Base-by-base conservation (phyloP, 1,284 basidiomycete genomes). In the Leccinum laetum region DNA sequence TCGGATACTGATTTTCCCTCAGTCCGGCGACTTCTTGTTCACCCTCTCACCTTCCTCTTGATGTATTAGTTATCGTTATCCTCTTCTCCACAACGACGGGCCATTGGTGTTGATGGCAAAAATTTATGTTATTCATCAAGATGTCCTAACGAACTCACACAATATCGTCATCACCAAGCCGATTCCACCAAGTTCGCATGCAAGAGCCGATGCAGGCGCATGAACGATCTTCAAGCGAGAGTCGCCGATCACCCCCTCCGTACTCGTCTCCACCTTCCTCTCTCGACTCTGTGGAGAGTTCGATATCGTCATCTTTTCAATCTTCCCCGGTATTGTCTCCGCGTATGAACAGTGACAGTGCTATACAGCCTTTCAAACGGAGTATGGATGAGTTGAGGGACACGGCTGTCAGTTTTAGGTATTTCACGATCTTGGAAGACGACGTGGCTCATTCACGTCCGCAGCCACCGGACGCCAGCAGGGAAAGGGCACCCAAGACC, bases 361-460 rank as follows among this genome's bases (percentile, higher is more conserved):
- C 80, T 29, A 71, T 76, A 10, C 81, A 80, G 44, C 79, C 83
- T 1, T 85, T 89, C 69, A 80, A 78, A 61, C 84, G 89, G 35
- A 87, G 84, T 68, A 84, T 87, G 75, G 81, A 88, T 72, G 84
- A 90, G 71, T 70, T 77, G 8, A 81, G 86, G 66, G 88, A 93
- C 70, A 86, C 85, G 0, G 84, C 86, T n/a, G 83, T 83, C 21
- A 92, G 90, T 71, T 89, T 85, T 78, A 83, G 81, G 69, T 91
- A 85, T 74, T 86, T 89, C 68, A 72, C 83, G 53, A 83, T 85
- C 69, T 70, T 89, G 52, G 89, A 89, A 70, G 84, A 84, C 49
- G 86, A 92, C 68, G 85, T 84, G 75, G 61, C 73, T 39, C 75
- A 74, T 37, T 65, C 64, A 64, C 68, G 73, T 64, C 66, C 72